A percentile compares a stretch with the other conserved stretches of the same genome.
Evolutionary conservation across 352 stramenopile species (phyloP).

Genomic region (Ophiocytium majus): DNA sequence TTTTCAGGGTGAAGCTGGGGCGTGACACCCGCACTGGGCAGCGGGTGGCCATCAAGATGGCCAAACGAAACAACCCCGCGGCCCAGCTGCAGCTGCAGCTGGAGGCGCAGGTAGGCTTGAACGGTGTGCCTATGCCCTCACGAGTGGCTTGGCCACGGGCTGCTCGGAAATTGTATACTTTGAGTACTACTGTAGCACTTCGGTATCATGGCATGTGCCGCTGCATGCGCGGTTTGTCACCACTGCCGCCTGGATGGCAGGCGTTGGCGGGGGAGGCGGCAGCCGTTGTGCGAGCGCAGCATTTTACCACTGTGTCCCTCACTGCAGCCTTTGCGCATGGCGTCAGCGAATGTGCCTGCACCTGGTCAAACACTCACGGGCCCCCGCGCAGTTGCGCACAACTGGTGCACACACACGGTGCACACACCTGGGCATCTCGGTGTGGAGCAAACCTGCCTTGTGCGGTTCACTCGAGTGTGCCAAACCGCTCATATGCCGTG

Average conservation of each 20-base stretch:
- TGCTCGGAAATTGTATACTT: too few species aligned
- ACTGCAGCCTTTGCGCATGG: too few species aligned
- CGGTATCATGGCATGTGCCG: not conserved
- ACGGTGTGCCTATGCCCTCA: not conserved
- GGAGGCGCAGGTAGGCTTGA: constrained; percentile 65
- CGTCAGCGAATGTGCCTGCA: too few species aligned
- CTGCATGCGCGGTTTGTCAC: not conserved
- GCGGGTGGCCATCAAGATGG: constrained; percentile 81
- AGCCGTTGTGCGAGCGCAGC: not conserved
- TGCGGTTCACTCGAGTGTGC: not conserved
- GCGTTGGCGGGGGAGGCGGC: not conserved
- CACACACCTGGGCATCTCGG: not conserved
- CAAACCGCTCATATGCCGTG: not conserved
- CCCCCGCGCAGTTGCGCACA: too few species aligned
- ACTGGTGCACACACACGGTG: too few species aligned
- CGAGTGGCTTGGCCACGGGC: too few species aligned
- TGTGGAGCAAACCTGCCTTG: not conserved
- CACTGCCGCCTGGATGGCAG: not conserved
- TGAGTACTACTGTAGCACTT: not conserved
- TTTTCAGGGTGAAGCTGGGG: constrained; percentile 78
- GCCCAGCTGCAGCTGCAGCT: constrained; percentile 62
- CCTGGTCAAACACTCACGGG: too few species aligned
- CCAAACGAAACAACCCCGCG: constrained; percentile 56
- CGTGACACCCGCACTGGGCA: constrained; percentile 72
- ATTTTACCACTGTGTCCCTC: not conserved